Evolutionary conservation across 495 filamentous ascomycete genomes (phyloP).

Genomic region (Penicillium daleae): DNA sequence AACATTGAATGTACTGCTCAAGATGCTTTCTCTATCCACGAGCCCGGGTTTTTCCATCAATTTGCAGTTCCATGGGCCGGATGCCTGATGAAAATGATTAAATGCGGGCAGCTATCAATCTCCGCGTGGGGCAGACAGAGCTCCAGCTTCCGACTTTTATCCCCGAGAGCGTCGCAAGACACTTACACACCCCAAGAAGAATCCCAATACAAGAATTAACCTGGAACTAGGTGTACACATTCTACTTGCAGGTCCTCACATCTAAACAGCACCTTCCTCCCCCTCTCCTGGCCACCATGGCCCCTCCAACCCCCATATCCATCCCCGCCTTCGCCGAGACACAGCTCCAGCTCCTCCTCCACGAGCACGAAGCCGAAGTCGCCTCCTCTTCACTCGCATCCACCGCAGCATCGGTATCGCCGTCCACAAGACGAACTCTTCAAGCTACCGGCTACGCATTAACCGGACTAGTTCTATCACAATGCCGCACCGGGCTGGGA

Average conservation of each 20-base stretch:
- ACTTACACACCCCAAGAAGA: conserved; percentile 27
- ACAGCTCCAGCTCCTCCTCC: conserved; percentile 76
- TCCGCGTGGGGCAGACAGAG: conserved; percentile 4
- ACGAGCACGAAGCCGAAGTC: conserved; percentile 74
- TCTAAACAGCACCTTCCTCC: too few species aligned
- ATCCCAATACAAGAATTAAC: neutral
- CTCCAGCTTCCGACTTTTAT: conserved; percentile 11
- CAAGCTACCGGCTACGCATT: conserved; percentile 87
- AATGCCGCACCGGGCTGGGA: conserved; percentile 88
- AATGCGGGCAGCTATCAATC: neutral
- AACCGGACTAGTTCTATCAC: conserved; percentile 73
- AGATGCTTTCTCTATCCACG: too few species aligned
- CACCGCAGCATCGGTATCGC: conserved; percentile 70
- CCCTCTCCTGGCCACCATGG: conserved; percentile 21
- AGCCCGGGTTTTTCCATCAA: too few species aligned
- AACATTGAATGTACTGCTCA: too few species aligned
- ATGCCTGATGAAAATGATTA: too few species aligned
- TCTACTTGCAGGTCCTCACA: neutral
- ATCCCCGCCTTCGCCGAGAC: conserved; percentile 76
- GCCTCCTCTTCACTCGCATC: conserved; percentile 58
- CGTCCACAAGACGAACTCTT: conserved; percentile 71
- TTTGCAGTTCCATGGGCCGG: too few species aligned
- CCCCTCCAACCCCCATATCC: conserved; percentile 48
- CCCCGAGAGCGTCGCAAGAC: conserved; percentile 67
- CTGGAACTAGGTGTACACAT: neutral